Evolutionary conservation across 768 basidiomycete species (phyloP).

Genomic region (Tricholoma hemisulphureum): DNA sequence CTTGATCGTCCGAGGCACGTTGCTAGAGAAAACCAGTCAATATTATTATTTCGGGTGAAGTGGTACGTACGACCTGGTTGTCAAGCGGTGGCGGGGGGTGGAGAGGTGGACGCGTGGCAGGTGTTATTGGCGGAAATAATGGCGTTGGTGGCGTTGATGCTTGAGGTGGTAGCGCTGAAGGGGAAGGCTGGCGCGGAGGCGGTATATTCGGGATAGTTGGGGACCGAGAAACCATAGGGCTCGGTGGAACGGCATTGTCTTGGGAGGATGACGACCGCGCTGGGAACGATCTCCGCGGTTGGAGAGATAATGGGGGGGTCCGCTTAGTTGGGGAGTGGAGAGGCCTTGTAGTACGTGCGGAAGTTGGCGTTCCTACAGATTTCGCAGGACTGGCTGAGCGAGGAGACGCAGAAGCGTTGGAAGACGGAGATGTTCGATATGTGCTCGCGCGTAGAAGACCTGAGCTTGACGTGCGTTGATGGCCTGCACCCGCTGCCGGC

Average conservation of each 20-base stretch:
- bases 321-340: constrained; percentile 61
- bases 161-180: constrained; percentile 11
- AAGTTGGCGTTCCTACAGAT: constrained; percentile 26
- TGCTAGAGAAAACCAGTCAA: constrained; percentile 6
- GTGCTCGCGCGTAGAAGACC: constrained; percentile 41
- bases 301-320: constrained; percentile 43
- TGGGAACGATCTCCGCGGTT: constrained; percentile 49
- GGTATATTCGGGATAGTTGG: constrained; percentile 25
- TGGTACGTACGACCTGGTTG: constrained; percentile 9
- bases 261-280: constrained; percentile 42
- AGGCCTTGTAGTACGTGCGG: constrained; percentile 24
- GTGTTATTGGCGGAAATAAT: constrained; percentile 24
- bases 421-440: constrained; percentile 41
- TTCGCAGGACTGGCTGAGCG: constrained; percentile 68
- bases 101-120: constrained; percentile 21
- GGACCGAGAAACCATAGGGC: constrained; percentile 29
- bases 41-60: background rate
- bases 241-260: constrained; percentile 29
- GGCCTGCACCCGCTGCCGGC: constrained; percentile 36
- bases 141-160: constrained; percentile 18
- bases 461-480: constrained; percentile 61
- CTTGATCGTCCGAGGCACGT: constrained; percentile 48
- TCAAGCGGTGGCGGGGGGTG: constrained; percentile 29
- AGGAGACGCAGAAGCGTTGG: constrained; percentile 53
- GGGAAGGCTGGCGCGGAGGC: constrained; percentile 29